Base-by-base conservation (phyloP, 2,329 filamentous ascomycete species). In the Karstenula rhodostoma region DNA sequence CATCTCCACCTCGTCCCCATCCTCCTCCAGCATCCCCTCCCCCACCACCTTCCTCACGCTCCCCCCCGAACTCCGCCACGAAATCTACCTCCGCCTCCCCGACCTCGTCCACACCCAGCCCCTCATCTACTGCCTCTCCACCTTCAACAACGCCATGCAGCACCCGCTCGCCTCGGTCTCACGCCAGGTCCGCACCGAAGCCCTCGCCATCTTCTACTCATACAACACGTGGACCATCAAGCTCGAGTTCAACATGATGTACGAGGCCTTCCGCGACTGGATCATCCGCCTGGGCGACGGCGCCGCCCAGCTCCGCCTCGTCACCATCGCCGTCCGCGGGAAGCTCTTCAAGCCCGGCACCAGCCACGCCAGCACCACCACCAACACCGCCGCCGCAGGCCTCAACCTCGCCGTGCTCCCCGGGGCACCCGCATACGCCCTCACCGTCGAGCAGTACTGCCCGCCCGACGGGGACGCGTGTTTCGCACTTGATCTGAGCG, bases 121-220 rank as follows among this genome's bases (percentile, higher is more conserved):
- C 13, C 75, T 78, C 46, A 74, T 77, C 59, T 78, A 78, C 81
- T 78, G 77, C 67, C 74, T 78, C 56, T 75, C 73, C 46, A 77
- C 75, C 47, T 77, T 76, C 43, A 67, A 71, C 35, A 69, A 73
- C 65, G 69, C 73, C 46, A 75, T 75, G 60, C 75, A 77, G 57
- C 77, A 78, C 59, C 71, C 75, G 7, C 73, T 78, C 40, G 75
- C 75, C 51, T 69, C 71, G 32, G 74, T 78, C 52, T 74, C 69
- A 27, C 71, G 69, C 6, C 73, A 73, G 19, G 68, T 78, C 46
- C 76, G 77, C 52, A 62, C 69, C 50, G 77, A 78, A 65, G 70
- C 74, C 19, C 75, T 78, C 40, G 73, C 75, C 57, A 74, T 78
- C 40, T 78, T 78, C 72, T 78, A 78, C 69, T 73, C 71, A 66